Conservation (phyloP, 2,329 filamentous ascomycete species). For the Diplodia mutila region DNA sequence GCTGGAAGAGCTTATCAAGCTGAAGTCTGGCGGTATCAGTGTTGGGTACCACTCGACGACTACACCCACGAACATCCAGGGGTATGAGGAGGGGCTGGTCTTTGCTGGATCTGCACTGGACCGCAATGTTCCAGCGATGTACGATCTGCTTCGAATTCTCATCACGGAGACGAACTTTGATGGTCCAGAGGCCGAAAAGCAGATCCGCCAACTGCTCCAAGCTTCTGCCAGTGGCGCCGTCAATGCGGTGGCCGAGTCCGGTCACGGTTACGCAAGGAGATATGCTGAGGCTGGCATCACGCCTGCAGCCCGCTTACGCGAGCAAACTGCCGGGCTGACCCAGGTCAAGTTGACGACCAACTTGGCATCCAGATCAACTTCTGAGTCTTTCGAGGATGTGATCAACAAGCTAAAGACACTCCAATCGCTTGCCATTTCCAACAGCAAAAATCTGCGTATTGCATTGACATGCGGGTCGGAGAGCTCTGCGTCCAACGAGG, state of each 20-base stretch:
- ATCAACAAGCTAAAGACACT: slow-evolving; percentile 84
- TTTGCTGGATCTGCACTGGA: slow-evolving; percentile 89
- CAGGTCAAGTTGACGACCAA: slow-evolving; percentile 84
- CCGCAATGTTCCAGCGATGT: slow-evolving; percentile 87
- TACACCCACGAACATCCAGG: slow-evolving; percentile 71
- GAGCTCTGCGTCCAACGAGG: slow-evolving; percentile 70
- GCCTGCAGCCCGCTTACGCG: slow-evolving; percentile 69
- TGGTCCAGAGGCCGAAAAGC: slow-evolving; percentile 75
- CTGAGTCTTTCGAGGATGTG: slow-evolving; percentile 72
- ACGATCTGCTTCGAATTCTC: slow-evolving; percentile 78
- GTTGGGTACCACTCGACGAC: slow-evolving; percentile 83
- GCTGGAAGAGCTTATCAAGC: slow-evolving; percentile 91
- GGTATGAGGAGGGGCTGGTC: slow-evolving; percentile 78
- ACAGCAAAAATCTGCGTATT: slow-evolving; percentile 69
- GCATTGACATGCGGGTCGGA: slow-evolving; percentile 85
- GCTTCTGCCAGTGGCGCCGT: slow-evolving; percentile 86
- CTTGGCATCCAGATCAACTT: slow-evolving; percentile 72
- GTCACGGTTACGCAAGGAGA: slow-evolving; percentile 82
- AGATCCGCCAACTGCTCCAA: slow-evolving; percentile 85
- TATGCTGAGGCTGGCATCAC: slow-evolving; percentile 82
- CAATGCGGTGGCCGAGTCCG: slow-evolving; percentile 87
- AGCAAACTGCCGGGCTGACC: slow-evolving; percentile 87
- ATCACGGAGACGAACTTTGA: slow-evolving; percentile 90
- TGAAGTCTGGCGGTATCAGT: slow-evolving; percentile 90
- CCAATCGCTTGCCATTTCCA: slow-evolving; percentile 75